These are phyloP conservation scores for Trichoderma sp. DNA, from an alignment of 2,329 filamentous ascomycete genomes.

Conservation along the genomic window DNA sequence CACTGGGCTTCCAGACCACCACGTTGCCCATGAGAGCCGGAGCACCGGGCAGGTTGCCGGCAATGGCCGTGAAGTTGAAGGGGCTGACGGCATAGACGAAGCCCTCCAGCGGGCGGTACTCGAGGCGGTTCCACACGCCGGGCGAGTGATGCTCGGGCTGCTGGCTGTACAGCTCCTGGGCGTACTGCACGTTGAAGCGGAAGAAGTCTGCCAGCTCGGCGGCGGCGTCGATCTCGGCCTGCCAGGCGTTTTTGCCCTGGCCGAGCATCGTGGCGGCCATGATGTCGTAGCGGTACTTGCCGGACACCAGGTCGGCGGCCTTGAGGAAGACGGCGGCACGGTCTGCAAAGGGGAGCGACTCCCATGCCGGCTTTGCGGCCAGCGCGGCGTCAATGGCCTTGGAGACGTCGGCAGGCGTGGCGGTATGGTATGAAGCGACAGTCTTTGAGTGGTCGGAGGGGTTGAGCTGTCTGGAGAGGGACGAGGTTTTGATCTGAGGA, in stretches of 20 bases:
- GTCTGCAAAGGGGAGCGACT: slow-evolving; percentile 82
- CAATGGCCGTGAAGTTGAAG: slow-evolving; percentile 98
- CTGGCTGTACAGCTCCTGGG: slow-evolving; percentile 83
- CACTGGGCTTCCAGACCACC: slow-evolving; percentile 95
- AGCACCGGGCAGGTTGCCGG: slow-evolving; percentile 78
- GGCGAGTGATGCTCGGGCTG: slow-evolving; percentile 83
- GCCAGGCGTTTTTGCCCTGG: slow-evolving; percentile 98
- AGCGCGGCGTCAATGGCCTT: slow-evolving; percentile 82
- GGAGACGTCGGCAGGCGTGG: slow-evolving; percentile 72
- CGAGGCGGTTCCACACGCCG: slow-evolving; percentile 88
- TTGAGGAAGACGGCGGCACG: slow-evolving; percentile 93
- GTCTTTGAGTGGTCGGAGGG: slow-evolving; percentile 76
- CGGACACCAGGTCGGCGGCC: slow-evolving; percentile 85
- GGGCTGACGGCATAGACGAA: slow-evolving; percentile 94
- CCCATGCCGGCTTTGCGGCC: slow-evolving; percentile 84
- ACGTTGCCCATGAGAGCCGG: slow-evolving; percentile 93
- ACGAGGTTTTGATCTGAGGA: slow-evolving; percentile 64
- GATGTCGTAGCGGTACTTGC: slow-evolving; percentile 94
- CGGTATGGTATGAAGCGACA: slow-evolving; percentile 83
- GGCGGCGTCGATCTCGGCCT: slow-evolving; percentile 96
- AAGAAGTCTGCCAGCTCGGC: slow-evolving; percentile 93
- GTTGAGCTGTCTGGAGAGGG: slow-evolving; percentile 72
- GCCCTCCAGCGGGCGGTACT: slow-evolving; percentile 87
- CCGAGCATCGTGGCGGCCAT: slow-evolving; percentile 96
- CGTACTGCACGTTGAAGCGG: slow-evolving; percentile 91